Evolutionary conservation across 164 flowering plant species (phyloP).

Genomic region (Aristolochia contorta): DNA sequence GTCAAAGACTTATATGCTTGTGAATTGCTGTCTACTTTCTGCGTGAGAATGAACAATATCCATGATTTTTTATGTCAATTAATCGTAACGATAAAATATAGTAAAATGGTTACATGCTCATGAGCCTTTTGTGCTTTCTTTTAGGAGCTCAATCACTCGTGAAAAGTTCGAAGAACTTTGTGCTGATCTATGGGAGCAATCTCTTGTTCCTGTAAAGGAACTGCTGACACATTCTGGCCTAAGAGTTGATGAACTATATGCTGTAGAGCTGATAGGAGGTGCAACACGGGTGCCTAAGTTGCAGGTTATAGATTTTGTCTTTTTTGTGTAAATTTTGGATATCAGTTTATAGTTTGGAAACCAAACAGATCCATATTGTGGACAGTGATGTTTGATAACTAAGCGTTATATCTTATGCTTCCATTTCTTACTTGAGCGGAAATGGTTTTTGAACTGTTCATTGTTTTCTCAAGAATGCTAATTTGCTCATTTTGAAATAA

Average conservation of each 20-base stretch:
- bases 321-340: neutral
- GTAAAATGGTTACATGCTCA: no score
- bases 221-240: constrained; percentile 62
- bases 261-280: constrained; percentile 95
- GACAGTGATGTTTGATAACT: no score
- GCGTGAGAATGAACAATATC: neutral
- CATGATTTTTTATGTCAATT: neutral
- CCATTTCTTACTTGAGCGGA: no score
- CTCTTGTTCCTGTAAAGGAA: constrained; percentile 76
- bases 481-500: no score
- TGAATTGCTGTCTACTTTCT: no score
- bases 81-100: no score
- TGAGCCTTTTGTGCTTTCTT: constrained; percentile 4
- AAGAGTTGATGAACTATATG: constrained; percentile 62
- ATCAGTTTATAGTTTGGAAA: no score
- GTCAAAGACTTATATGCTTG: no score
- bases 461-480: no score
- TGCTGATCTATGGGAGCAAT: constrained; percentile 83
- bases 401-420: no score
- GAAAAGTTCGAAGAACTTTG: constrained; percentile 96
- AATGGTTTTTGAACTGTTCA: no score
- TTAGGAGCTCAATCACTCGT: constrained; percentile 86
- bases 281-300: constrained; percentile 96
- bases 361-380: no score
- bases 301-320: constrained; percentile 47